phyloP scores from a whole-genome alignment of 1,139 yeast genomes.

The Candida mesenterica region DNA sequence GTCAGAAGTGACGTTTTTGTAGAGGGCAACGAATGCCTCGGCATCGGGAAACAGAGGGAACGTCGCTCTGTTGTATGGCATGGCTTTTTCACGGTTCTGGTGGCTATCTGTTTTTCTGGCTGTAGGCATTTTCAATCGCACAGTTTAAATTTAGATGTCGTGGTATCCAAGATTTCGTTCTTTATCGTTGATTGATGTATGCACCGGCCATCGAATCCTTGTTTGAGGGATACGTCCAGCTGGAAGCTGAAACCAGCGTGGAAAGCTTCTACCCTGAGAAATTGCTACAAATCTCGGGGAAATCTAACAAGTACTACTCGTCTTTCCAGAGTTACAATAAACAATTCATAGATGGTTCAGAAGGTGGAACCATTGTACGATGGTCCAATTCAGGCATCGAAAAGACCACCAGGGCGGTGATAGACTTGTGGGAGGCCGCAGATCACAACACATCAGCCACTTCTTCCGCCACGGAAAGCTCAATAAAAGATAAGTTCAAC shows the following conservation, averaged over 20 bases:
- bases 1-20: slow-evolving; percentile 18
- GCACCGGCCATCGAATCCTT: slow-evolving; percentile 2
- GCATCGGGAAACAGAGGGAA: slow-evolving; percentile 38
- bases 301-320: slow-evolving; percentile 32
- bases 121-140: not conserved
- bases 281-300: slow-evolving; percentile 30
- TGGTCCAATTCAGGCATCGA: slow-evolving; percentile 36
- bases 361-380: slow-evolving; percentile 24
- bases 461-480: slow-evolving; percentile 6
- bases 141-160: not conserved
- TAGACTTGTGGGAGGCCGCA: slow-evolving; percentile 29
- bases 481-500: slow-evolving; percentile 22
- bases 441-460: slow-evolving; percentile 13
- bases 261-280: slow-evolving; percentile 31
- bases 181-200: not conserved
- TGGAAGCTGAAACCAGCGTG: not conserved
- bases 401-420: slow-evolving; percentile 25
- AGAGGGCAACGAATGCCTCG: slow-evolving; percentile 25
- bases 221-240: slow-evolving; percentile 3
- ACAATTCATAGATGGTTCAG: slow-evolving; percentile 30
- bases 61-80: slow-evolving; percentile 7
- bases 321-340: slow-evolving; percentile 36
- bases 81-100: no score
- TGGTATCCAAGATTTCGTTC: not conserved
- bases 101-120: not conserved